Evolutionary conservation across 1,284 basidiomycete genomes (phyloP).

Genomic region (Cryptococcus amylolentus): DNA sequence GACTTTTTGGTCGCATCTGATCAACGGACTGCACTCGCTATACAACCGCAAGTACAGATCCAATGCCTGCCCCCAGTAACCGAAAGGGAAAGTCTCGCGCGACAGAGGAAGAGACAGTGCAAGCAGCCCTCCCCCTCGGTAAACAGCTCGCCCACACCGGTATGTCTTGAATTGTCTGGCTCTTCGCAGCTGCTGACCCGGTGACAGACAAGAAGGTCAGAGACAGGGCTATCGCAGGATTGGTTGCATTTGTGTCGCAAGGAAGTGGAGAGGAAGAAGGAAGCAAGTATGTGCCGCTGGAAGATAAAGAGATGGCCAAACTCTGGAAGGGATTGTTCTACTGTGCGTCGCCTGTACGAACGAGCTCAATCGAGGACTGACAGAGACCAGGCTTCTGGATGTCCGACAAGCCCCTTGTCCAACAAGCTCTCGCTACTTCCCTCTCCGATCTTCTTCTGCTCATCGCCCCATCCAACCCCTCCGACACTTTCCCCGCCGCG

Average conservation of each 20-base stretch:
- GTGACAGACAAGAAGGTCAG: slow-evolving; percentile 75
- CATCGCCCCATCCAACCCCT: slow-evolving; percentile 54
- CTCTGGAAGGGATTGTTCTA: slow-evolving; percentile 98
- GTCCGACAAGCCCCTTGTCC: slow-evolving; percentile 96
- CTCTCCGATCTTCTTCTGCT: slow-evolving; percentile 74
- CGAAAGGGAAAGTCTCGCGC: slow-evolving; percentile 35
- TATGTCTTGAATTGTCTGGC: slow-evolving; percentile 38
- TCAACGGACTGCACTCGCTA: too few relatives aligned
- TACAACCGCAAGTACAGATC: too few relatives aligned
- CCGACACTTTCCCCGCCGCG: slow-evolving; percentile 53
- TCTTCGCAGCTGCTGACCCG: background rate
- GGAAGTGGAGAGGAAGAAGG: slow-evolving; percentile 50
- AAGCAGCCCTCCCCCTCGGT: slow-evolving; percentile 60
- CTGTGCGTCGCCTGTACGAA: slow-evolving; percentile 58
- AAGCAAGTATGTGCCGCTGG: slow-evolving; percentile 44
- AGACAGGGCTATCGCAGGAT: slow-evolving; percentile 78
- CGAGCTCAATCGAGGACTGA: background rate
- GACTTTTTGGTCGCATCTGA: too few relatives aligned
- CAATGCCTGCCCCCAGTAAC: slow-evolving; percentile 13
- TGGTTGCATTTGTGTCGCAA: slow-evolving; percentile 70
- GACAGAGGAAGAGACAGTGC: slow-evolving; percentile 18
- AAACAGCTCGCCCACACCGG: slow-evolving; percentile 89
- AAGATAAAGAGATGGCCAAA: slow-evolving; percentile 77
- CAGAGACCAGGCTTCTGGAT: slow-evolving; percentile 83
- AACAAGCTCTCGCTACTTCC: slow-evolving; percentile 84